Percentiles rank a stretch among this genome's conserved stretches.
phyloP scores from a whole-genome alignment of 2,329 filamentous ascomycete genomes.

The Pseudogymnoascus sp. region DNA sequence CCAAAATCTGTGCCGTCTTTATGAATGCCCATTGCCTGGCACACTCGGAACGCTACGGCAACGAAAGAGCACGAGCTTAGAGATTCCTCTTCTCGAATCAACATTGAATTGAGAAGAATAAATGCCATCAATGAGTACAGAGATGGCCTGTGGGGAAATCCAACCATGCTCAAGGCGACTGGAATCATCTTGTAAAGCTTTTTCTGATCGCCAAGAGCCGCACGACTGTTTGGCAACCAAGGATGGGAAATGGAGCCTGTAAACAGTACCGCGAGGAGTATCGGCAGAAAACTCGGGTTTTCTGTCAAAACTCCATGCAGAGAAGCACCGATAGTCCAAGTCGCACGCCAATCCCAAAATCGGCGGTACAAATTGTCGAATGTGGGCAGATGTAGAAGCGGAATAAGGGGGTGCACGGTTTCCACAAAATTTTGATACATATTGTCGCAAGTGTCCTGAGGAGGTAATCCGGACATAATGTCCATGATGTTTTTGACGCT shows the following conservation, averaged over 20 bases:
- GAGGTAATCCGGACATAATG: neutral
- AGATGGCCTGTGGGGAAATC: slow-evolving; percentile 51
- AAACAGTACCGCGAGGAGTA: slow-evolving; percentile 5
- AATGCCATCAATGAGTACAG: slow-evolving; percentile 52
- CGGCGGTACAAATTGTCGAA: neutral
- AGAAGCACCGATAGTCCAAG: neutral
- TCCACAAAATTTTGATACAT: slow-evolving; percentile 10
- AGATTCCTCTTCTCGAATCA: slow-evolving; percentile 42
- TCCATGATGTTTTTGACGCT: neutral
- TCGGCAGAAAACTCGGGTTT: slow-evolving; percentile 5
- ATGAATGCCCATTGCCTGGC: slow-evolving; percentile 36
- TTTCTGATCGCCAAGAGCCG: neutral
- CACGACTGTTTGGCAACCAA: neutral
- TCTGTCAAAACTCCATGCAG: neutral
- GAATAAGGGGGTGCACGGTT: slow-evolving; percentile 1
- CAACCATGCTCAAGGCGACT: slow-evolving; percentile 49
- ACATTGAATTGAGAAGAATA: slow-evolving; percentile 46
- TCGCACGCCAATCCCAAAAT: slow-evolving; percentile 4
- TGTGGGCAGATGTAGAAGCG: slow-evolving; percentile 6
- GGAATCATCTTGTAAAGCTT: slow-evolving; percentile 34
- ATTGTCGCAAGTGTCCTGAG: slow-evolving; percentile 3
- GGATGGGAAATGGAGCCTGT: neutral
- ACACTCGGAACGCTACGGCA: slow-evolving; percentile 35
- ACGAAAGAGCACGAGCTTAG: slow-evolving; percentile 46
- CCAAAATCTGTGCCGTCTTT: slow-evolving; percentile 40